phyloP scores from a whole-genome alignment of 2,329 filamentous ascomycete species.

The Cladosporium sp. region DNA sequence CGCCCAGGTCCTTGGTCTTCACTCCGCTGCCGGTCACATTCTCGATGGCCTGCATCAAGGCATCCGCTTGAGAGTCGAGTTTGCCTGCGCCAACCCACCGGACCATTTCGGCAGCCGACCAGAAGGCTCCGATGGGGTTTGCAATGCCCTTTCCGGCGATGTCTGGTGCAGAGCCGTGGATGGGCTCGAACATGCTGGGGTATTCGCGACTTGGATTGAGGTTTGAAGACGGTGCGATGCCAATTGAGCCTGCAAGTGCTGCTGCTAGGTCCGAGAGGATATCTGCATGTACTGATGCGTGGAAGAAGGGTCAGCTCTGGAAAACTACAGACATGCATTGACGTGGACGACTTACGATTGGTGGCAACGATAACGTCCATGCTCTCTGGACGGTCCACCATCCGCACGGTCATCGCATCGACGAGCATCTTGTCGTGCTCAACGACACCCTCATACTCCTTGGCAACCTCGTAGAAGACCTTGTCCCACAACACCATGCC shows the following conservation, averaged over 20 bases:
- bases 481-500: constrained; percentile 49
- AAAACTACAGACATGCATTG: not conserved
- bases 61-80: constrained; percentile 52
- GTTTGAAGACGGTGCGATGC: constrained; percentile 68
- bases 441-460: constrained; percentile 42
- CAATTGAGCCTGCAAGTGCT: constrained; percentile 65
- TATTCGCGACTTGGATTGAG: constrained; percentile 59
- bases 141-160: constrained; percentile 61
- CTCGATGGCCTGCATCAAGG: constrained; percentile 57
- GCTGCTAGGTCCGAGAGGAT: constrained; percentile 65
- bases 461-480: constrained; percentile 43
- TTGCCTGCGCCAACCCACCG: constrained; percentile 53
- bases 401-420: constrained; percentile 48
- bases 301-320: constrained; percentile 8
- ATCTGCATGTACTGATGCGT: constrained; percentile 28
- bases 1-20: constrained; percentile 58
- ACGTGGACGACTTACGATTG: constrained; percentile 41
- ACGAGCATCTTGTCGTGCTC: constrained; percentile 48
- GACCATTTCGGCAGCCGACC: constrained; percentile 67
- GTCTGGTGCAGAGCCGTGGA: constrained; percentile 61
- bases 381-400: constrained; percentile 43
- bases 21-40: constrained; percentile 54
- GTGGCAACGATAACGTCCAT: constrained; percentile 48
- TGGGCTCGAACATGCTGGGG: constrained; percentile 61
- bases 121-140: constrained; percentile 64